Percentiles rank a stretch among this genome's conserved stretches.
Conservation (phyloP, 1,139 yeast genomes). For the Pichia sp. region DNA sequence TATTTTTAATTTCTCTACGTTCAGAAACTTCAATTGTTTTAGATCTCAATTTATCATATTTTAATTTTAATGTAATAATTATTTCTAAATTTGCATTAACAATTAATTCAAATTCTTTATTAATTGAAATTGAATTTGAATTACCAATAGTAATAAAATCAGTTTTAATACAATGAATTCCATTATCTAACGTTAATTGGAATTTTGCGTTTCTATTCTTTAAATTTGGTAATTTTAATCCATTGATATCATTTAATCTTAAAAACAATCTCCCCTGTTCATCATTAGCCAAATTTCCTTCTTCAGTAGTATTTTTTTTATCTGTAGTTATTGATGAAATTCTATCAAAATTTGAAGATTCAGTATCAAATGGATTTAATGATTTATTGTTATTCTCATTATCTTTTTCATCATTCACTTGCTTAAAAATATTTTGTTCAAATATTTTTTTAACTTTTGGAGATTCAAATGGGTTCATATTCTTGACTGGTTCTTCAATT, state of each 20-base stretch:
- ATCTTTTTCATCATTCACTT: not conserved
- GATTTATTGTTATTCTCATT: not conserved
- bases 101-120: constrained; percentile 80
- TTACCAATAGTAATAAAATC: constrained; percentile 45
- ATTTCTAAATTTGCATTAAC: constrained; percentile 63
- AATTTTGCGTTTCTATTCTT: constrained; percentile 54
- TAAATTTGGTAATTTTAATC: constrained; percentile 53
- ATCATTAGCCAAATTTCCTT: constrained; percentile 25
- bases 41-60: constrained; percentile 49
- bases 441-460: constrained; percentile 1
- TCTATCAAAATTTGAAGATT: constrained; percentile 7
- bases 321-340: not conserved
- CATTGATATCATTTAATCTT: constrained; percentile 53
- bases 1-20: constrained; percentile 43
- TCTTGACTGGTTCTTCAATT: too few relatives aligned
- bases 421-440: not conserved
- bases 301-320: not conserved
- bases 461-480: constrained; percentile 6
- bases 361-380: constrained; percentile 7
- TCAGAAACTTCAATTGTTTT: constrained; percentile 55
- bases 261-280: constrained; percentile 76
- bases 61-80: constrained; percentile 65
- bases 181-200: constrained; percentile 77
- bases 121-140: constrained; percentile 38
- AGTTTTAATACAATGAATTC: constrained; percentile 79